Base-by-base conservation (phyloP, 306 rosid genomes). In the Coriaria nepalensis region DNA sequence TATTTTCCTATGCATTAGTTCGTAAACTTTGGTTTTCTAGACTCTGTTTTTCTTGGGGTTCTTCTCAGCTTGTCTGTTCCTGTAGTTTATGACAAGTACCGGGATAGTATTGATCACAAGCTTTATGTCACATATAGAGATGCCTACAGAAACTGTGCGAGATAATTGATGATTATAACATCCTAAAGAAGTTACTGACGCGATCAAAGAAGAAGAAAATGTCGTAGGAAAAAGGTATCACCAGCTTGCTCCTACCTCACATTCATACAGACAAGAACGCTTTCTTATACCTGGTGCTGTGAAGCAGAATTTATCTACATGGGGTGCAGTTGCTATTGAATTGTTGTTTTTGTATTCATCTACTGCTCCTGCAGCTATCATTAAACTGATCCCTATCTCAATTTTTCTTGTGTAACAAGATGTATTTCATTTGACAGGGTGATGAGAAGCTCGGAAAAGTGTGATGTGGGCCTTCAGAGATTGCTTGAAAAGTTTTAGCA, bases 11-110 rank as follows among this genome's bases (percentile, higher is more conserved):
- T 54, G 32, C 38, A 13, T 40, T 55, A 52, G 12, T 9, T 7
- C 33, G 45, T 15, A 10, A 9, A 13, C 6, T 9, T 37, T 8
- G 56, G 40, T 37, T 33, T 37, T 43, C 12, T 61, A 40, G 45
- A 33, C 34, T 42, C 50, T 20, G 29, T 20, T 69, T 40, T 37
- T 69, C 68, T 61, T 85, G 98, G 80, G 47, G 64, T 92, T 61
- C 73, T 92, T 63, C 71, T 92, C 48, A 69, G 94, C 68, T 63
- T 92, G 73, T 82, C 94, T 8, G 73, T 76, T 63, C 98, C 98
- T 8, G 13, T 75, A 33, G 59, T 85, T 62, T 92, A 92, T 78
- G 94, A 82, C 61, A 85, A 75, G 78, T 85, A 52, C 71, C 94
- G 73, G 81, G 83, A 73, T 40, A 78, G 40, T 47, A 62, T 82